Evolutionary conservation across 2,329 filamentous ascomycete genomes (phyloP).

Genomic region (Lachnellula hyalina): DNA sequence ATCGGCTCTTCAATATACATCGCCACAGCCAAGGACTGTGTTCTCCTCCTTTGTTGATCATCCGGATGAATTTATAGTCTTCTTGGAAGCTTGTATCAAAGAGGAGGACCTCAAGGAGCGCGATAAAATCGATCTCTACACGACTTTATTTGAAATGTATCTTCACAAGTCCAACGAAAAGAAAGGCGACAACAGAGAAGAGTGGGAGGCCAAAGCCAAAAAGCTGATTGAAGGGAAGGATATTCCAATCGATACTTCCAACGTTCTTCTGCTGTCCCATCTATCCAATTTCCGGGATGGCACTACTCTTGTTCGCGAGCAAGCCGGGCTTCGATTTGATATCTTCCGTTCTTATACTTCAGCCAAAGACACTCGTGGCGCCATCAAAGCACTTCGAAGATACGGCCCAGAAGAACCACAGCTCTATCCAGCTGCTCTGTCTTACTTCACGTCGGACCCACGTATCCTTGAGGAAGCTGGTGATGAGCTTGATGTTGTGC

Average conservation of each 20-base stretch:
- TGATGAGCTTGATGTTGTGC: slow-evolving; percentile 72
- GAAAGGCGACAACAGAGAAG: slow-evolving; percentile 63
- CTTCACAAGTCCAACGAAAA: slow-evolving; percentile 78
- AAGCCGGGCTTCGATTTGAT: slow-evolving; percentile 85
- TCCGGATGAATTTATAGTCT: slow-evolving; percentile 82
- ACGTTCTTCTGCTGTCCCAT: slow-evolving; percentile 87
- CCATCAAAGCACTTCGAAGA: slow-evolving; percentile 82
- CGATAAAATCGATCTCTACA: slow-evolving; percentile 83
- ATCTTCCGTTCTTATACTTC: slow-evolving; percentile 96
- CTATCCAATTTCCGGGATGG: slow-evolving; percentile 86
- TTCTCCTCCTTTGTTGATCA: slow-evolving; percentile 98
- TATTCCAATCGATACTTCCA: slow-evolving; percentile 87
- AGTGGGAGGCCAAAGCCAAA: slow-evolving; percentile 90
- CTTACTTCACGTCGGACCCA: slow-evolving; percentile 86
- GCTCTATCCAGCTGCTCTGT: slow-evolving; percentile 84
- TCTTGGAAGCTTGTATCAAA: slow-evolving; percentile 81
- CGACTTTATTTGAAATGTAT: slow-evolving; percentile 97
- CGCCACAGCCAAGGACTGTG: slow-evolving; percentile 78
- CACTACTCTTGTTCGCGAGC: slow-evolving; percentile 87
- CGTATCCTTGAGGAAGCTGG: slow-evolving; percentile 80
- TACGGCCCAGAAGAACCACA: slow-evolving; percentile 90
- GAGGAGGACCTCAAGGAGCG: slow-evolving; percentile 65
- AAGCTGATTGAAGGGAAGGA: slow-evolving; percentile 76
- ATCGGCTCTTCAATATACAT: slow-evolving; percentile 57
- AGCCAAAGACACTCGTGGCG: slow-evolving; percentile 84